Base-by-base conservation (phyloP, 805 yeast genomes). In the Teunomyces lycoperdinae region DNA sequence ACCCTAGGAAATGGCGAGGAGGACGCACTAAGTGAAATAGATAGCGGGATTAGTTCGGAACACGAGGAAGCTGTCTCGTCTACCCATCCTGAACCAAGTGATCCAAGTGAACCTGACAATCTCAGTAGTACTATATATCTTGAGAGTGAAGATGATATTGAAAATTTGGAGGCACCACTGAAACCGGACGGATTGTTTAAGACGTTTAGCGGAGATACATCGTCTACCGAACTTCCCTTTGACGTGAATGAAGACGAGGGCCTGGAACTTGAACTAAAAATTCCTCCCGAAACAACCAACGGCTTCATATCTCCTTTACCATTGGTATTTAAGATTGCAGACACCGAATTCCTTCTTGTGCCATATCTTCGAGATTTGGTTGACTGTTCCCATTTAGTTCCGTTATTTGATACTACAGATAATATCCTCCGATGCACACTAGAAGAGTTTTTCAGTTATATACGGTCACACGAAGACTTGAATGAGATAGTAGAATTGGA, bases 391-490 rank as follows among this genome's bases (percentile, higher is more conserved):
- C 61, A 59, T 32, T 46, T 65, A 34, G 61, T 66, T 4, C 52
- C 68, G 1, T 52, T 68, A 10, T 66, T 54, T 51, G 68, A 65
- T 32, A 52, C 57, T 35, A 47, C 50, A 7, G 53, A 53, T 20
- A 20, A 20, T 11, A 52, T 59, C 3, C 35, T 58, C 5, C 45
- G 49, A 0, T 45, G 52, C 26, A 52, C 65, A 4, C 48, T 69
- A 8, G 60, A 54, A 28, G 60, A 60, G 10, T 56, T 70, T 24
- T 67, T 68, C 45, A 51, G 49, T 6, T 43, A 50, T 17, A 54
- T 67, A 16, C 54, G 73, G 38, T 44, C 44, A 5, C 62, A 63
- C 44, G 66, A 61, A 26, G 68, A 62, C 46, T 52, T 66, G 7
- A 50, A 52, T 8, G 67, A 63, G 16, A 51, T 65, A 6, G 58